These are phyloP conservation scores for Selaginella moellendorffii DNA, from an alignment of 75 land plant species.

Conservation along the genomic window DNA sequence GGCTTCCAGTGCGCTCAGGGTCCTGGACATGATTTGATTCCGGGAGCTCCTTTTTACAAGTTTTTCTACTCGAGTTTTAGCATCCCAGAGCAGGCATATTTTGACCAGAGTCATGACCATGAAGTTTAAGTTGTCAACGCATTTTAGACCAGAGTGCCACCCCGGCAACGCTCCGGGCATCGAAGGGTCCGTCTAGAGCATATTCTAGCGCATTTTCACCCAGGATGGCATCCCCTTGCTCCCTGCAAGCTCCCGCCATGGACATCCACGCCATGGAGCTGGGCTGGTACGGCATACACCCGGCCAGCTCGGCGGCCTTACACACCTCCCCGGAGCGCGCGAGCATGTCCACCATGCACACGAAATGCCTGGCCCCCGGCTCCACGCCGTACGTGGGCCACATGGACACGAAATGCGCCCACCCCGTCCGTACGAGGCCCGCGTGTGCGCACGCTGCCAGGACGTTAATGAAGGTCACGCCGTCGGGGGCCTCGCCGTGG, in stretches of 20 bases:
- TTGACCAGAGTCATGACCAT: no score
- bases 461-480: conserved; percentile 17
- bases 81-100: no score
- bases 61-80: no score
- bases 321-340: conserved; percentile 17
- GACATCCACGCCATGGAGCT: conserved; percentile 16
- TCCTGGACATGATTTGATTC: conserved; percentile 19
- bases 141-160: no score
- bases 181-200: no score
- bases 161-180: no score
- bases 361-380: conserved; percentile 18
- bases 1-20: conserved; percentile 31
- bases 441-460: conserved; percentile 30
- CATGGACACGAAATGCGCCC: conserved; percentile 13
- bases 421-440: conserved; percentile 22
- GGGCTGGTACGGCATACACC: conserved; percentile 19
- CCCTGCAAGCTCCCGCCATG: conserved; percentile 20
- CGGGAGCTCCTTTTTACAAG: no score
- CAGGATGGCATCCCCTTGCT: conserved; percentile 1
- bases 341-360: conserved; percentile 22
- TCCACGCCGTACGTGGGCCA: conserved; percentile 6
- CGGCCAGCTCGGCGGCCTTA: conserved; percentile 14
- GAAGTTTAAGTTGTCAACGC: no score
- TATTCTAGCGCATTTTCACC: not conserved
- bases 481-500: conserved; percentile 14